Percentiles rank a stretch among this genome's conserved stretches.
Evolutionary conservation across 495 filamentous ascomycete species (phyloP).

Genomic region (Penicillium odoratum): DNA sequence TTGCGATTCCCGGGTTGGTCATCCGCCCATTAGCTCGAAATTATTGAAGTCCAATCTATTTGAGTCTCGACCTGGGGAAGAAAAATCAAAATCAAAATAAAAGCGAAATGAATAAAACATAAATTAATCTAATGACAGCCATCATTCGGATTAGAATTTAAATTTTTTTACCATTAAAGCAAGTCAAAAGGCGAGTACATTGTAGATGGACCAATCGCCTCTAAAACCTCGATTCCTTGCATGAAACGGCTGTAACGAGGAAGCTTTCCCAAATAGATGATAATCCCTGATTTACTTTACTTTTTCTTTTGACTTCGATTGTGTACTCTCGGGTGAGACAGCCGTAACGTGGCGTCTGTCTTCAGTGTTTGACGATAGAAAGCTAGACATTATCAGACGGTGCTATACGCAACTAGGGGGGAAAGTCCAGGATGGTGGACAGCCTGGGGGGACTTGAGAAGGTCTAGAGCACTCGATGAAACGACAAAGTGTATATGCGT

Average conservation of each 20-base stretch:
- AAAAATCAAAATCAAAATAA: background rate
- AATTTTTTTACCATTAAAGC: background rate
- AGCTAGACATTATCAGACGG: constrained; percentile 2
- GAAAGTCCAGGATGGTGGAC: background rate
- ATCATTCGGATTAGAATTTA: background rate
- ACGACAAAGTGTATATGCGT: background rate
- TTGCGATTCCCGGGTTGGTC: background rate
- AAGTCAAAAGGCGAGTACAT: background rate
- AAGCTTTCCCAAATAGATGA: background rate
- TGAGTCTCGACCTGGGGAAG: background rate
- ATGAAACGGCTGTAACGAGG: constrained; percentile 13
- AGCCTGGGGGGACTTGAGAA: background rate
- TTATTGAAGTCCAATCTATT: constrained; percentile 1
- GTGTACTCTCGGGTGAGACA: background rate
- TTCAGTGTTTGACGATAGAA: background rate
- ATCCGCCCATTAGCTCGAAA: constrained; percentile 3
- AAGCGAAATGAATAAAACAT: background rate
- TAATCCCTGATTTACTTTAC: background rate
- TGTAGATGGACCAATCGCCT: constrained; percentile 26
- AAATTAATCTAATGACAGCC: background rate
- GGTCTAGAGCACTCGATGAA: background rate
- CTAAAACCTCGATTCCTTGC: constrained; percentile 29
- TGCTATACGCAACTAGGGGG: background rate
- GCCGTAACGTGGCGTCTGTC: background rate
- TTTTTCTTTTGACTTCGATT: background rate